These are phyloP conservation scores for Metschnikowia corniflorae DNA, from an alignment of 805 yeast genomes.

Conservation along the genomic window DNA sequence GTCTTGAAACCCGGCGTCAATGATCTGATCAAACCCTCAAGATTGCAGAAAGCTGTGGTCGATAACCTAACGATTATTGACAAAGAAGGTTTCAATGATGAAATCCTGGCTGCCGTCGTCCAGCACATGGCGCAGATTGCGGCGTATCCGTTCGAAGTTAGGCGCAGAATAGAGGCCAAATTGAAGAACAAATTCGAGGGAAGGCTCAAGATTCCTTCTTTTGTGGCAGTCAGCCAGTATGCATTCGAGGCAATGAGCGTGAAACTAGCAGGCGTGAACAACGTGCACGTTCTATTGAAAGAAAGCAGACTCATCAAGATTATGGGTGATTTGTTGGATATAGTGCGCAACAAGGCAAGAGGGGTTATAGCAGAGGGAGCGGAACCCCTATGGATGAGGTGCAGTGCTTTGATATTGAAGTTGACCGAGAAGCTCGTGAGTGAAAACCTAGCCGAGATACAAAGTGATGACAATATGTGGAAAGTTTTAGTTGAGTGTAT, in stretches of 20 bases:
- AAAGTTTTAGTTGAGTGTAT: slow-evolving; percentile 39
- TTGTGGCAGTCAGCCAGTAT: slow-evolving; percentile 53
- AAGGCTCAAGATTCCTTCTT: slow-evolving; percentile 54
- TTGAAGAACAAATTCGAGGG: slow-evolving; percentile 35
- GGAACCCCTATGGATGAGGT: slow-evolving; percentile 48
- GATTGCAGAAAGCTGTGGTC: slow-evolving; percentile 59
- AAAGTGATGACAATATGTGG: slow-evolving; percentile 33
- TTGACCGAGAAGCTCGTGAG: slow-evolving; percentile 31
- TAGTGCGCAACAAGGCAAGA: slow-evolving; percentile 42
- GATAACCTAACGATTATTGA: slow-evolving; percentile 40
- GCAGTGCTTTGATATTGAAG: slow-evolving; percentile 39
- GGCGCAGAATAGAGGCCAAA: slow-evolving; percentile 55
- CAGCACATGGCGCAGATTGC: slow-evolving; percentile 53
- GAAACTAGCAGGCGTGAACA: slow-evolving; percentile 29
- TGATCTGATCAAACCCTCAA: slow-evolving; percentile 53
- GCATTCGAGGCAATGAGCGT: slow-evolving; percentile 41
- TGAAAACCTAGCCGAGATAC: slow-evolving; percentile 10
- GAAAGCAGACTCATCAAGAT: slow-evolving; percentile 47
- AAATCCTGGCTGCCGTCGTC: slow-evolving; percentile 44
- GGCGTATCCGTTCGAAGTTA: slow-evolving; percentile 58
- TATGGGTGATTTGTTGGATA: slow-evolving; percentile 49
- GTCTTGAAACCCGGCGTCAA: slow-evolving; percentile 54
- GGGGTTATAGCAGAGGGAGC: slow-evolving; percentile 23
- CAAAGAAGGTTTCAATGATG: slow-evolving; percentile 19
- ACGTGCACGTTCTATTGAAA: slow-evolving; percentile 35